phyloP scores from a whole-genome alignment of 495 filamentous ascomycete species.

The Oidiodendron maius region DNA sequence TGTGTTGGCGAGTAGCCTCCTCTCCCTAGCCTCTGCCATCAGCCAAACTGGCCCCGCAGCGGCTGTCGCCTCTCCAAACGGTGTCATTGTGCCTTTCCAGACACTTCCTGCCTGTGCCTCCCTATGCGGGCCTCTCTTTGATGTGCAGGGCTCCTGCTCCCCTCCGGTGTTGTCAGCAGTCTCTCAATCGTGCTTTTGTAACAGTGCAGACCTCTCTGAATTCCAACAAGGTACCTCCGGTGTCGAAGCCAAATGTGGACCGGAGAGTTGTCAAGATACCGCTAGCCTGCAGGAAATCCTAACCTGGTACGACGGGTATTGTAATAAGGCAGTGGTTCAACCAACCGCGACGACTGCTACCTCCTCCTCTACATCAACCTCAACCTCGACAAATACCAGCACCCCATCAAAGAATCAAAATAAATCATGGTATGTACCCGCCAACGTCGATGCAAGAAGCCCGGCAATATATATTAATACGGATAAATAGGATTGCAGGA shows the following conservation, averaged over 20 bases:
- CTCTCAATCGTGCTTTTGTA: conserved; percentile 42
- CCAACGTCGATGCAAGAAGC: too few relatives aligned
- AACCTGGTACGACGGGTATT: conserved; percentile 42
- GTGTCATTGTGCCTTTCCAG: conserved; percentile 31
- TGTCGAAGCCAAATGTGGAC: conserved; percentile 9
- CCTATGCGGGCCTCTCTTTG: conserved; percentile 42
- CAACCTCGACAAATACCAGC: not conserved
- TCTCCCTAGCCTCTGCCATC: conserved; percentile 5
- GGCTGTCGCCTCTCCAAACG: conserved; percentile 6
- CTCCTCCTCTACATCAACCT: conserved; percentile 9
- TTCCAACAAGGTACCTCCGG: conserved; percentile 23
- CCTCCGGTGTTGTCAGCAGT: conserved; percentile 28
- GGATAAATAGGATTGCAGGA: conserved; percentile 37
- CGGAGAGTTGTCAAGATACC: conserved; percentile 6
- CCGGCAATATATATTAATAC: too few relatives aligned
- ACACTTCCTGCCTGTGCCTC: conserved; percentile 40
- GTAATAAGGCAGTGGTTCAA: not conserved
- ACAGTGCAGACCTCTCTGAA: conserved; percentile 30
- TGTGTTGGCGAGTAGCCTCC: conserved; percentile 6
- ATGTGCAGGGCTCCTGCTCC: conserved; percentile 49
- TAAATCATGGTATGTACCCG: conserved; percentile 10
- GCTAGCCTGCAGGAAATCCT: conserved; percentile 35
- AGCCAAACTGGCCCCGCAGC: conserved; percentile 7
- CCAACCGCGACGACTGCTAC: conserved; percentile 1
- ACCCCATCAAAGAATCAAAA: conserved; percentile 4